Evolutionary conservation across 306 rosid genomes (phyloP).

Genomic region (Rosa multiflora): DNA sequence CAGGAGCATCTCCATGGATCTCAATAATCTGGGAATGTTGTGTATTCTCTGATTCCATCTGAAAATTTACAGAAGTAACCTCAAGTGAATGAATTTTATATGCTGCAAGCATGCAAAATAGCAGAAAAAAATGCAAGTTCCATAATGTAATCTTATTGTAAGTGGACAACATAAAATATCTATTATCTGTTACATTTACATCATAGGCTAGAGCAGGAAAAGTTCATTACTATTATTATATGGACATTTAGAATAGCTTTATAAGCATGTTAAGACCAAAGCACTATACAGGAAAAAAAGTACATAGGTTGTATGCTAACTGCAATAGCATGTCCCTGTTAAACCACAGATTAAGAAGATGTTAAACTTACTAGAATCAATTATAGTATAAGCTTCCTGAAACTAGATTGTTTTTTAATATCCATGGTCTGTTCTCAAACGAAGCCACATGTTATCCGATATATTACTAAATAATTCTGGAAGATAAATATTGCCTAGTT

Average conservation of each 20-base stretch:
- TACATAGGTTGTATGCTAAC: background rate
- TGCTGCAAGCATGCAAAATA: background rate
- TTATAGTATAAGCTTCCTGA: background rate
- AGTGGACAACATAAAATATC: background rate
- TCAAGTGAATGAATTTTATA: background rate
- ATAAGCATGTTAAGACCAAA: background rate
- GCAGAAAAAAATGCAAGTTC: background rate
- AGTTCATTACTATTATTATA: background rate
- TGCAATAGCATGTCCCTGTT: background rate
- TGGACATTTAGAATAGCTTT: background rate
- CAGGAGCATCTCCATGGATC: constrained; percentile 37
- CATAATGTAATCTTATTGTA: background rate
- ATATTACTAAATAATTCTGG: background rate
- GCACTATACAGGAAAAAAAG: background rate
- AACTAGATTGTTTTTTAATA: background rate
- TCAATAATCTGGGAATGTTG: constrained; percentile 50
- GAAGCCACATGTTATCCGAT: background rate
- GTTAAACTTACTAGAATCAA: background rate
- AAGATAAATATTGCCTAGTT: background rate
- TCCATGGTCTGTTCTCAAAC: constrained; percentile 1
- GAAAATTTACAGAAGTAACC: constrained; percentile 16
- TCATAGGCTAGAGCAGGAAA: background rate
- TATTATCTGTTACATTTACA: background rate
- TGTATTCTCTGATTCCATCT: constrained; percentile 56
- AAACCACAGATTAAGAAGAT: background rate